These are phyloP conservation scores for Blastobotrys arbuscula DNA, from an alignment of 1,139 yeast species.

Conservation along the genomic window DNA sequence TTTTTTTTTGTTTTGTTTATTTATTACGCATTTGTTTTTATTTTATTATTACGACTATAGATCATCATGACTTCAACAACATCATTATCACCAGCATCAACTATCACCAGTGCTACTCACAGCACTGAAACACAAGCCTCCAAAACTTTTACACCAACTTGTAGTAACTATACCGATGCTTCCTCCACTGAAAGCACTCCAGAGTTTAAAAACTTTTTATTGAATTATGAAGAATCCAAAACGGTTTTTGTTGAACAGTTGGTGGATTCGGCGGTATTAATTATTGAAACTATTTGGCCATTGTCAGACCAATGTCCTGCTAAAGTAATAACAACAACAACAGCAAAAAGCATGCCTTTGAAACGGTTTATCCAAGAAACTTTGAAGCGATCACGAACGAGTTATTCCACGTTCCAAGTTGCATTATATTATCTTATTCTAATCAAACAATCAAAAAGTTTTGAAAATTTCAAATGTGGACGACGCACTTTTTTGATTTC, in stretches of 20 bases:
- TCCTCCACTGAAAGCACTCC: constrained; percentile 6
- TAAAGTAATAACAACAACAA: neutral
- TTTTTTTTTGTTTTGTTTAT: neutral
- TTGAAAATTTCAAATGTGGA: constrained; percentile 41
- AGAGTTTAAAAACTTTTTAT: neutral
- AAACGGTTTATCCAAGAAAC: constrained; percentile 54
- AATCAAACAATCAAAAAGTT: constrained; percentile 32
- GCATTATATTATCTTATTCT: constrained; percentile 58
- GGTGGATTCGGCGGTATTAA: constrained; percentile 34
- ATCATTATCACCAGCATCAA: neutral
- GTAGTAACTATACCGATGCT: neutral
- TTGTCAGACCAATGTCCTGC: constrained; percentile 10
- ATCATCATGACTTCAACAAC: no score
- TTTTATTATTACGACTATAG: neutral
- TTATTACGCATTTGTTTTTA: neutral
- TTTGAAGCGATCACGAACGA: constrained; percentile 61
- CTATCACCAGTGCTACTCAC: neutral
- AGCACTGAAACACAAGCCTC: neutral
- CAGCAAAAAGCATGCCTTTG: constrained; percentile 31
- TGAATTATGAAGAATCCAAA: constrained; percentile 14
- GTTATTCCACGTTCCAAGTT: constrained; percentile 59
- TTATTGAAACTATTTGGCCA: constrained; percentile 37
- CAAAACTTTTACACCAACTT: neutral
- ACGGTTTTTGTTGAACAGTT: constrained; percentile 30
- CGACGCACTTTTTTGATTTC: constrained; percentile 62